Percentiles rank a stretch among this genome's conserved stretches.
phyloP scores from a whole-genome alignment of 345 rosid genomes.

The Crucihimalaya himalaica region DNA sequence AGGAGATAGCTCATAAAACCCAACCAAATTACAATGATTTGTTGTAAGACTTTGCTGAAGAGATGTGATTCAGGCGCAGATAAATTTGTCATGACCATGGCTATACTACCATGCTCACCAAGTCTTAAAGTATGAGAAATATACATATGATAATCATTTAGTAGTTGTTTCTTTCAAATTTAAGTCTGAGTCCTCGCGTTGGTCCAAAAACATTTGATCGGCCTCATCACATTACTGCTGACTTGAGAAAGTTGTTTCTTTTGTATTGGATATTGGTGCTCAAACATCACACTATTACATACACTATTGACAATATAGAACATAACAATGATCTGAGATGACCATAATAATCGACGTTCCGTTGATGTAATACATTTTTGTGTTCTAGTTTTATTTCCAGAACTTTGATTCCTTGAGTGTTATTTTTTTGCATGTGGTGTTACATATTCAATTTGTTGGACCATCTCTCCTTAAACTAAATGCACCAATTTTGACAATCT shows the following conservation, averaged over 20 bases:
- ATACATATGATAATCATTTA: not conserved
- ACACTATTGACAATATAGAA: not conserved
- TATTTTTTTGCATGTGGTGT: not conserved
- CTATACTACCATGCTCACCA: not conserved
- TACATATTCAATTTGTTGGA: not conserved
- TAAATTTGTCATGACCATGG: not conserved
- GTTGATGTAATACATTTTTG: not conserved
- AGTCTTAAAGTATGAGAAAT: no score
- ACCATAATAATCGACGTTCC: not conserved
- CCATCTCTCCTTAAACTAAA: not conserved
- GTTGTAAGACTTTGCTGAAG: not conserved
- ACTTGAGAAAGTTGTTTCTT: not conserved
- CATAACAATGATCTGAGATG: not conserved
- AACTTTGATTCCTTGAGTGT: not conserved
- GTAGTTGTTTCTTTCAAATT: no score
- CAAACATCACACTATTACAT: not conserved
- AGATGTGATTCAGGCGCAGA: not conserved
- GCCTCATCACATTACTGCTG: not conserved
- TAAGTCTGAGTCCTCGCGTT: not conserved
- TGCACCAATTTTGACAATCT: not conserved
- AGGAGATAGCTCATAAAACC: not conserved
- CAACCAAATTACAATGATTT: not conserved
- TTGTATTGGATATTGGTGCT: not conserved
- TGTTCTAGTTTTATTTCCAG: not conserved
- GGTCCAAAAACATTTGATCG: not conserved